phyloP scores from a whole-genome alignment of 2,329 filamentous ascomycete species.

The Penicillium sp. region DNA sequence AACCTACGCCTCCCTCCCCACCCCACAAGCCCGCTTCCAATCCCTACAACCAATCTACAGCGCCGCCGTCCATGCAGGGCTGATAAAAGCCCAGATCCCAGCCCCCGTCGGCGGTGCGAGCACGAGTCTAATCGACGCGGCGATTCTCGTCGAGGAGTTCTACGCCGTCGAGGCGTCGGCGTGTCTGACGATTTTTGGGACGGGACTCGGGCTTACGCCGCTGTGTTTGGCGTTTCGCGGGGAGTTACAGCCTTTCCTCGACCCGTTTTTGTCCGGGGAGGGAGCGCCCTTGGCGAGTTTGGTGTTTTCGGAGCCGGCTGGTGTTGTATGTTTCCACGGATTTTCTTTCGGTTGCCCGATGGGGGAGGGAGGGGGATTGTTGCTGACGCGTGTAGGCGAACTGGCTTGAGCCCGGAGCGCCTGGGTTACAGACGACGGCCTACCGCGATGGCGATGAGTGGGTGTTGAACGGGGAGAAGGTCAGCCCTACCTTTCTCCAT shows the following conservation, averaged over 20 bases:
- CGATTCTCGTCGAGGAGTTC: conserved; percentile 59
- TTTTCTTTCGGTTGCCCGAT: too few species aligned
- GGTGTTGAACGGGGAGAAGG: conserved; percentile 56
- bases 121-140: conserved; percentile 53
- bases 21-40: conserved; percentile 50
- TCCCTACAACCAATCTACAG: conserved; percentile 54
- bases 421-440: conserved; percentile 57
- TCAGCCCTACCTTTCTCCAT: background rate
- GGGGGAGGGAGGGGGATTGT: too few species aligned
- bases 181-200: conserved; percentile 57
- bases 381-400: conserved; percentile 45
- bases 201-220: conserved; percentile 58
- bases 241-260: conserved; percentile 51
- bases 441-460: conserved; percentile 55
- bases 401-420: conserved; percentile 55
- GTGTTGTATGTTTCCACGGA: conserved; percentile 34
- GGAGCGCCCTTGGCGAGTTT: conserved; percentile 57
- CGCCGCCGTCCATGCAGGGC: conserved; percentile 48
- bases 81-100: conserved; percentile 56
- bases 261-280: conserved; percentile 52
- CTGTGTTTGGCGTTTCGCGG: conserved; percentile 52
- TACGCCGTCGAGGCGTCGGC: conserved; percentile 57
- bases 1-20: conserved; percentile 24
- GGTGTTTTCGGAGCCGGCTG: conserved; percentile 58
- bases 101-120: conserved; percentile 52